Conservation (phyloP, 23 red algal genomes). For the Gracilaria domingensis region DNA sequence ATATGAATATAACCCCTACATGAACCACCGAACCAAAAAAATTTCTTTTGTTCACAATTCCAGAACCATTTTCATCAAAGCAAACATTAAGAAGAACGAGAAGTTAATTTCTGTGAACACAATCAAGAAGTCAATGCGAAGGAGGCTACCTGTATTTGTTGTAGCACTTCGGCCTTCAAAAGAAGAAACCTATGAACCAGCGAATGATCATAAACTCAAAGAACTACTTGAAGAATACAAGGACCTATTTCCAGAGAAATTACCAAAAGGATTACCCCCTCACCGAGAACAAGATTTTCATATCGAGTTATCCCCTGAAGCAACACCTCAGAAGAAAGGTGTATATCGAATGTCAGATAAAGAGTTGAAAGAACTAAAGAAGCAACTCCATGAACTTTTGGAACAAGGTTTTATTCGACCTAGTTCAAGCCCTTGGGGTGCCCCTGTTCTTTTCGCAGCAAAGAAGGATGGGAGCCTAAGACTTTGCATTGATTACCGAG, state of each 20-base stretch:
- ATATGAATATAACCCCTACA: too few relatives aligned
- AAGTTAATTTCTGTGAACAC: not conserved
- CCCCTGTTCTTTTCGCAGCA: conserved; percentile 28
- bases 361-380: too few relatives aligned
- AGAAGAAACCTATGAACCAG: not conserved
- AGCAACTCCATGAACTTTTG: not conserved
- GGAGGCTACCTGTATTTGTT: too few relatives aligned
- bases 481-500: conserved; percentile 30
- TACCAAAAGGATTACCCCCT: conserved; percentile 33
- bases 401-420: conserved; percentile 24
- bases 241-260: conserved; percentile 25
- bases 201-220: not conserved
- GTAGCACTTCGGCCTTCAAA: too few relatives aligned
- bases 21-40: conserved; percentile 18
- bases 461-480: conserved; percentile 15
- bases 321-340: conserved; percentile 23
- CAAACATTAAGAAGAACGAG: not conserved
- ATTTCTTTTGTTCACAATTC: not conserved
- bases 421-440: conserved; percentile 36
- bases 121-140: too few relatives aligned
- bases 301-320: not conserved
- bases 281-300: conserved; percentile 18
- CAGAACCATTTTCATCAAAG: not conserved
- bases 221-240: not conserved
- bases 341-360: conserved; percentile 31